Evolutionary conservation across 495 filamentous ascomycete species (phyloP), one percentile per base, ranked within the genome.

Genomic region (Tuber umbilicatum): DNA sequence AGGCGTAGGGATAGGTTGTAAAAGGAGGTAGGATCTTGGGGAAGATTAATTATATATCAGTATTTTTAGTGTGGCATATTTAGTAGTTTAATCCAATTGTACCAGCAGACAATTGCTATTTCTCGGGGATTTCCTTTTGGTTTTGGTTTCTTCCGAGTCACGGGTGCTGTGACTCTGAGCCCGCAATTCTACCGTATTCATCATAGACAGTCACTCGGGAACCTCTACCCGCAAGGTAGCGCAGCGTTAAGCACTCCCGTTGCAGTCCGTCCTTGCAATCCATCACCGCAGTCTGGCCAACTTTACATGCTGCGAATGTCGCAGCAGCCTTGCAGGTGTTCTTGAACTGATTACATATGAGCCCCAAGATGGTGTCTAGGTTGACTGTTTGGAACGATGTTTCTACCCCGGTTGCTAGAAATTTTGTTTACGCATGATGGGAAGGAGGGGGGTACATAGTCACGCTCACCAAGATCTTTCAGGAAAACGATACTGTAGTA

Each of bases 401-500:
- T 74, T 88, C 85, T 69, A 31, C 43, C 5, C 17, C 5, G 16
- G 43, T 17, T 45, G 19, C 5, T 17, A 19, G 60, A 4, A 37
- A 27, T 17, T 21, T 68, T 68, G 43, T 74, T 14, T 5, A 38
- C 19, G 31, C 69, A 43, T 68, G 5, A n/a, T n/a, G 14, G 42
- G 19, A 69, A 47, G 41, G 2, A 16, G 83, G 82, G 88, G 89
- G 41, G 86, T 85, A 78, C n/a, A n/a, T 87, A 85, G 40, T 84
- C 84, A 73, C 84, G 84, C 37, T 87, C 86, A 74, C 89, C 88
- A 27, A 86, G 82, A 6, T 87, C 87, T 60, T 75, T 81, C 39
- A 84, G 86, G 82, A 89, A 90, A 42, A 84, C 78, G n/a, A n/a
- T n/a, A n/a, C n/a, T n/a, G n/a, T 79, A 91, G 85, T 85, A 19